These are phyloP conservation scores for Exophiala dermatitidis DNA, from an alignment of 2,329 filamentous ascomycete species.

Conservation along the genomic window DNA sequence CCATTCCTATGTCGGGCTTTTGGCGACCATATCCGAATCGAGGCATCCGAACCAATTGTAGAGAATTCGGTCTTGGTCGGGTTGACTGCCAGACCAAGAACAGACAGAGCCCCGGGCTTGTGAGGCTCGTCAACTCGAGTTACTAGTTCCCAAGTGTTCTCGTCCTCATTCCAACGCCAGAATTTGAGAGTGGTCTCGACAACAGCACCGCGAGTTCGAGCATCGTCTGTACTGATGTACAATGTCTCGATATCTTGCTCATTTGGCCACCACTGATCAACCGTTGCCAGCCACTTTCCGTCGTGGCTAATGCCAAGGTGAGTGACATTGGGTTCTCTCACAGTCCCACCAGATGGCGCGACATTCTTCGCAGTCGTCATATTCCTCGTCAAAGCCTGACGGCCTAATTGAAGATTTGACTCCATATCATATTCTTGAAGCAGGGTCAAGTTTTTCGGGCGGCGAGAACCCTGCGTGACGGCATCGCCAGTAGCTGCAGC, in stretches of 20 bases:
- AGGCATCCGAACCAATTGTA: conserved; percentile 73
- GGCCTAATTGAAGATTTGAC: conserved; percentile 67
- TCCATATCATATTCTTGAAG: conserved; percentile 85
- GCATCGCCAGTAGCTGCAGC: conserved; percentile 55
- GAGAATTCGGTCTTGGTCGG: conserved; percentile 66
- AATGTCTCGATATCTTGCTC: conserved; percentile 58
- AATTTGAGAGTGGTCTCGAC: conserved; percentile 79
- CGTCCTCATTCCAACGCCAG: conserved; percentile 59
- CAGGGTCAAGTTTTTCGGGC: conserved; percentile 29
- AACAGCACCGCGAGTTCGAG: conserved; percentile 5
- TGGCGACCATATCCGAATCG: conserved; percentile 74
- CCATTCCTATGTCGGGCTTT: conserved; percentile 63
- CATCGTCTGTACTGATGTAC: conserved; percentile 27
- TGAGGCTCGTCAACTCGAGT: conserved; percentile 82
- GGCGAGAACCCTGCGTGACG: conserved; percentile 6
- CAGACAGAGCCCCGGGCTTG: conserved; percentile 47
- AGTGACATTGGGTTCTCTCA: conserved; percentile 71
- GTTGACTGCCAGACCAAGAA: conserved; percentile 68
- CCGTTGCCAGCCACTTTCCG: conserved; percentile 81
- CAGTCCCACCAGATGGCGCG: conserved; percentile 60
- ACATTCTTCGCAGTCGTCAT: conserved; percentile 76
- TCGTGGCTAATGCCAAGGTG: conserved; percentile 69
- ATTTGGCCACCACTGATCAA: conserved; percentile 83
- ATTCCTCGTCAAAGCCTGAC: conserved; percentile 81
- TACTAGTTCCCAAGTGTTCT: conserved; percentile 61